Percentiles rank a stretch among this genome's conserved stretches.
Evolutionary conservation across 805 yeast species (phyloP).

Genomic region (Lachancea meyersii): DNA sequence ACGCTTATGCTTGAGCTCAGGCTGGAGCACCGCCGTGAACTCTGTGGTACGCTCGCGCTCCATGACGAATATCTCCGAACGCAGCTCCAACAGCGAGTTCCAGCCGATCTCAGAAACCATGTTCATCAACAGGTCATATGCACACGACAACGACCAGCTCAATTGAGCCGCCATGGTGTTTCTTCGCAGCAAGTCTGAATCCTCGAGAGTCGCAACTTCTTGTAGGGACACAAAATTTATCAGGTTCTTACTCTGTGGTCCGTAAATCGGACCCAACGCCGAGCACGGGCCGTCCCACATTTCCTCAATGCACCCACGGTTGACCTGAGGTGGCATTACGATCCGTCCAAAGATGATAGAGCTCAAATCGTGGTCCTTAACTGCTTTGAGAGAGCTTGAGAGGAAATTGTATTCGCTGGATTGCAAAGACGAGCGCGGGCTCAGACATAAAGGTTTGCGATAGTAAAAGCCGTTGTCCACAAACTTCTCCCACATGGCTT

Average conservation of each 20-base stretch:
- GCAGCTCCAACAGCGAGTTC: constrained; percentile 62
- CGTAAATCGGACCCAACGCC: constrained; percentile 30
- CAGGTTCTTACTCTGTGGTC: constrained; percentile 27
- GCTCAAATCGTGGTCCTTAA: constrained; percentile 24
- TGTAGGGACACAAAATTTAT: constrained; percentile 28
- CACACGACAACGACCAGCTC: constrained; percentile 32
- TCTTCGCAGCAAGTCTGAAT: constrained; percentile 23
- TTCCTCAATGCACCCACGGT: constrained; percentile 19
- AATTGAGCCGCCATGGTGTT: constrained; percentile 26
- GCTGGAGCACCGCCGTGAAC: constrained; percentile 13
- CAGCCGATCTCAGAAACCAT: constrained; percentile 71
- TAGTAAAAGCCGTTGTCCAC: constrained; percentile 16
- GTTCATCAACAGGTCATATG: constrained; percentile 65
- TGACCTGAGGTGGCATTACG: constrained; percentile 26
- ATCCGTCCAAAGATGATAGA: constrained; percentile 28
- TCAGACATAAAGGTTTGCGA: constrained; percentile 23
- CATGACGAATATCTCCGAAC: constrained; percentile 77
- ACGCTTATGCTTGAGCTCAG: constrained; percentile 22
- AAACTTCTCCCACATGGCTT: constrained; percentile 12
- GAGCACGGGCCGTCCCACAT: constrained; percentile 25
- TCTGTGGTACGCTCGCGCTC: constrained; percentile 50
- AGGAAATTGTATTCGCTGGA: constrained; percentile 25
- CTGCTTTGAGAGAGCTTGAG: constrained; percentile 18
- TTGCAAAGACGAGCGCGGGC: constrained; percentile 14
- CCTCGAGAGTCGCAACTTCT: constrained; percentile 25